Percentiles rank a stretch among this genome's conserved stretches.
phyloP scores from a whole-genome alignment of 306 rosid species.

The Vicia villosa region DNA sequence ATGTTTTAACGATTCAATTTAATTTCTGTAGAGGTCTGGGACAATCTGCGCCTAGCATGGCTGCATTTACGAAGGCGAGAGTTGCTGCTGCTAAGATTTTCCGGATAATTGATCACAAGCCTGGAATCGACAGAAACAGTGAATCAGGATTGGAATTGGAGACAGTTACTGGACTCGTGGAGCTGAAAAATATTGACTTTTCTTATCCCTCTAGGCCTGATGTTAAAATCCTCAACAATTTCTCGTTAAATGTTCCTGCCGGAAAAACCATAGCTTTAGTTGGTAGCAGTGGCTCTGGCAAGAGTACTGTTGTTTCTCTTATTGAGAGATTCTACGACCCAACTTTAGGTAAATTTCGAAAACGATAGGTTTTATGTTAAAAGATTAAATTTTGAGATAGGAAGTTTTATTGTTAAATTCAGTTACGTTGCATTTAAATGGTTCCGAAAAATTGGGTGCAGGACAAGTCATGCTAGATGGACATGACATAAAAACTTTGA shows the following conservation, averaged over 20 bases:
- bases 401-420: conserved; percentile 5
- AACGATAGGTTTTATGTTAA: not conserved
- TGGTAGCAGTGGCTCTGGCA: conserved; percentile 98
- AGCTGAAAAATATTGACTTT: conserved; percentile 81
- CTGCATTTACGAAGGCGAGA: conserved; percentile 90
- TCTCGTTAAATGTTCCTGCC: conserved; percentile 80
- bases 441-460: conserved; percentile 34
- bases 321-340: conserved; percentile 97
- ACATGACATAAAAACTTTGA: conserved; percentile 79
- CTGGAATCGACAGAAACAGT: conserved; percentile 70
- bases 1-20: not conserved
- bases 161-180: conserved; percentile 79
- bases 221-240: conserved; percentile 68
- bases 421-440: not conserved
- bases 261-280: conserved; percentile 97
- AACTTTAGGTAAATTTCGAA: conserved; percentile 59
- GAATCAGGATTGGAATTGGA: conserved; percentile 76
- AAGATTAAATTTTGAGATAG: conserved; percentile 6
- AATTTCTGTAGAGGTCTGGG: conserved; percentile 71
- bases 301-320: conserved; percentile 96
- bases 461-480: conserved; percentile 95
- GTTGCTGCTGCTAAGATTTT: conserved; percentile 90
- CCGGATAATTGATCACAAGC: conserved; percentile 89
- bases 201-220: conserved; percentile 94
- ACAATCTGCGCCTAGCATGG: conserved; percentile 96